Evolutionary conservation across 2,329 filamentous ascomycete genomes (phyloP), one percentile per base, ranked within the genome.

Genomic region (Talaromyces sp.): DNA sequence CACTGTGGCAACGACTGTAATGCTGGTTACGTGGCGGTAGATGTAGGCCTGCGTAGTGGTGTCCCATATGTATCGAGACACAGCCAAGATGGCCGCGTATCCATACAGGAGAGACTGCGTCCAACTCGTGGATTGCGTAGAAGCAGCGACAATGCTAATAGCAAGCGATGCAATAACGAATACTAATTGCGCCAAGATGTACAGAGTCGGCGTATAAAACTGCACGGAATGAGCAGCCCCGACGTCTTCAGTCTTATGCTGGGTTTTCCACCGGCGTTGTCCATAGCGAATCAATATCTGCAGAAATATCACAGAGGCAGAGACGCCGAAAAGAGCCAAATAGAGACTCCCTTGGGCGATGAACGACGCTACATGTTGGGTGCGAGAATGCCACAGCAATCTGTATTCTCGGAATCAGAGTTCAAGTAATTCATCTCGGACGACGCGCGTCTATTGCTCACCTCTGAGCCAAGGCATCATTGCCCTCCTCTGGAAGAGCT

Each of bases 11-110:
- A 50, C 57, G 1, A 64, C 52, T n/a, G 61, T 60, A 24, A 69
- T 41, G 14, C 43, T 56, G 51, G 72, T 73, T 56, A 70, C 63
- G 48, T 72, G 66, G 41, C 62, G 64, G 61, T 66, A 68, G 19
- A 70, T 48, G 38, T 64, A 56, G 11, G 26, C 12, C 21, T 65
- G 61, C 14, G 57, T 43, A 26, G 21, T 51, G 24, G 61, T 48
- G 54, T 56, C 66, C 35, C 60, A 64, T 26, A 52, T 61, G 17
- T 69, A 65, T 21, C 65, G 65, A 14, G 56, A 54, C 11, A 68
- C 35, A 9, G 64, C 65, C 51, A 72, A 46, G 2, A 67, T 43
- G 0, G 68, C 62, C 53, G 66, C 51, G 57, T 72, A 72, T 46
- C 64, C 69, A 38, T 70, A 43, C 14, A 67, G 52, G 11, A 65